phyloP scores from a whole-genome alignment of 1,139 yeast genomes.

The Yamadazyma sp. region DNA sequence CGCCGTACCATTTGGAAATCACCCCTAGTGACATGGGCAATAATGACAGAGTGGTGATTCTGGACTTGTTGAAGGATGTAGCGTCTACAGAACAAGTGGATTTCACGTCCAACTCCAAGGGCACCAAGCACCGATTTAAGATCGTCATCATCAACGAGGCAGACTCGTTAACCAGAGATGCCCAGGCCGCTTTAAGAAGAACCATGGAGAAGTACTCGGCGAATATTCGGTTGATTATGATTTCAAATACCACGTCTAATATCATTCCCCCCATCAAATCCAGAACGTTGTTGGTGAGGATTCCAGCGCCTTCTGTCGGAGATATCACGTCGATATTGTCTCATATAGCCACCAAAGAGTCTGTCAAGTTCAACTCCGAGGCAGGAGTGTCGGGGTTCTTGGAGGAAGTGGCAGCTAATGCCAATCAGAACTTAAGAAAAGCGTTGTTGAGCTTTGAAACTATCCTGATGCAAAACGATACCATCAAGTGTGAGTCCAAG shows the following conservation, averaged over 20 bases:
- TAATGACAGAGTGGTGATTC: constrained; percentile 91
- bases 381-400: constrained; percentile 42
- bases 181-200: constrained; percentile 95
- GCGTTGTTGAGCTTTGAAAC: constrained; percentile 83
- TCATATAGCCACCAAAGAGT: constrained; percentile 59
- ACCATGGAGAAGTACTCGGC: constrained; percentile 97
- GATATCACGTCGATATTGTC: constrained; percentile 59
- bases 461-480: constrained; percentile 70
- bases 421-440: constrained; percentile 74
- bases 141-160: constrained; percentile 95
- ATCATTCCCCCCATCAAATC: constrained; percentile 94
- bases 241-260: constrained; percentile 87
- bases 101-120: constrained; percentile 33
- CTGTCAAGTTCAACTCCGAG: constrained; percentile 37
- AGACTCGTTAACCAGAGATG: constrained; percentile 87
- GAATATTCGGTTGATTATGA: constrained; percentile 77
- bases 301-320: constrained; percentile 71
- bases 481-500: constrained; percentile 36
- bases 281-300: constrained; percentile 81
- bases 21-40: constrained; percentile 98
- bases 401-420: constrained; percentile 50
- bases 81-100: constrained; percentile 96
- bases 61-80: constrained; percentile 86
- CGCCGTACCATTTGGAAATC: constrained; percentile 87
- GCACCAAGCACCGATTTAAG: constrained; percentile 71